Conservation (phyloP, 768 basidiomycete genomes). For the Phanerochaete sordida region DNA sequence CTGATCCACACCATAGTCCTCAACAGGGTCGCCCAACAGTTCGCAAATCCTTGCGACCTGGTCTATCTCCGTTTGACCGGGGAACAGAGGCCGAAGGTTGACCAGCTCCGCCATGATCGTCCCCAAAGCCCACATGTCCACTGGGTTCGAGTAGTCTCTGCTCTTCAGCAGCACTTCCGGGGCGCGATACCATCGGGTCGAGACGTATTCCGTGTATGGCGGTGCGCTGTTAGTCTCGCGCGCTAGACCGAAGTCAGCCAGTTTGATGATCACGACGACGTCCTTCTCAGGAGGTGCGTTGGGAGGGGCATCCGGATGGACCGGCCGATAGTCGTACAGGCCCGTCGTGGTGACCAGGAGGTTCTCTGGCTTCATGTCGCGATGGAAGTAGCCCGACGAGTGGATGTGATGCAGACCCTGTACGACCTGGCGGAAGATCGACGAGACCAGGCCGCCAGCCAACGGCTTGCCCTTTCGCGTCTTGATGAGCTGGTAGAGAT, state of each 20-base stretch:
- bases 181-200: slow-evolving; percentile 99
- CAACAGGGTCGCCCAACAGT: slow-evolving; percentile 86
- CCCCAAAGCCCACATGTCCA: slow-evolving; percentile 99
- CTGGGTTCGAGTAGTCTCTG: slow-evolving; percentile 92
- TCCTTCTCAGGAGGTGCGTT: slow-evolving; percentile 80
- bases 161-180: slow-evolving; percentile 93
- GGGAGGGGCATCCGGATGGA: slow-evolving; percentile 64
- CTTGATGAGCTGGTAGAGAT: slow-evolving; percentile 98
- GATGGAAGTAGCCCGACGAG: slow-evolving; percentile 90
- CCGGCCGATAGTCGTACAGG: slow-evolving; percentile 83
- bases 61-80: slow-evolving; percentile 89
- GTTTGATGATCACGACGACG: slow-evolving; percentile 94
- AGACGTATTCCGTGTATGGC: slow-evolving; percentile 98
- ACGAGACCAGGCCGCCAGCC: slow-evolving; percentile 94
- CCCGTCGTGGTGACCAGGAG: slow-evolving; percentile 98
- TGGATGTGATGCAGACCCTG: slow-evolving; percentile 93
- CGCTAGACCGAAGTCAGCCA: slow-evolving; percentile 97
- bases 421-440: slow-evolving; percentile 91
- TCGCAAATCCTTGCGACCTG: slow-evolving; percentile 90
- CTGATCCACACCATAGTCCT: slow-evolving; percentile 76
- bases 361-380: slow-evolving; percentile 99
- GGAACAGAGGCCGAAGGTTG: slow-evolving; percentile 93
- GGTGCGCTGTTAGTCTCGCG: slow-evolving; percentile 83
- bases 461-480: slow-evolving; percentile 91
- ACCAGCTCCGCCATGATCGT: slow-evolving; percentile 97